Evolutionary conservation across 805 yeast genomes (phyloP).

Genomic region (Lipomyces japonicus): DNA sequence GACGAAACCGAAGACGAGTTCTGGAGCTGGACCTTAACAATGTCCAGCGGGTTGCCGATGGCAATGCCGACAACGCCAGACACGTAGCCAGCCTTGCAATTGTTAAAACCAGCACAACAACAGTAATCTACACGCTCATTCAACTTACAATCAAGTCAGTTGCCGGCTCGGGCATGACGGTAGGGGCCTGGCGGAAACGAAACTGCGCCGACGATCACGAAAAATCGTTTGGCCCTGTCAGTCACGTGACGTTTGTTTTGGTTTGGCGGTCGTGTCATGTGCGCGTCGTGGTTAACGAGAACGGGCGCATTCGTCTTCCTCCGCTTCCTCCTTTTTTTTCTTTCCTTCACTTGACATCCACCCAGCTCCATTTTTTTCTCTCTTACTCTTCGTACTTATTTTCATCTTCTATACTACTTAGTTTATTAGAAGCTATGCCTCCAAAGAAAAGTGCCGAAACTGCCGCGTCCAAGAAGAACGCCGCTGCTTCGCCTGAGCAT

Average conservation of each 20-base stretch:
- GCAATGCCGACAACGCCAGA: slow-evolving; percentile 32
- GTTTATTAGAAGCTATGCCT: slow-evolving; percentile 18
- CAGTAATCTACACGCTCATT: neutral
- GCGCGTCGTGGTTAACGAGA: neutral
- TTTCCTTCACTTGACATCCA: slow-evolving; percentile 1
- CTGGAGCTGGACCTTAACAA: slow-evolving; percentile 31
- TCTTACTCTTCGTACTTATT: neutral
- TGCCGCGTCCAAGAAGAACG: slow-evolving; percentile 30
- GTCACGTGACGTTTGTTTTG: neutral
- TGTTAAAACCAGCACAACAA: neutral
- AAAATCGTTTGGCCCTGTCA: neutral
- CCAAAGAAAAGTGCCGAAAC: slow-evolving; percentile 29
- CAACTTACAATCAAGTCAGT: slow-evolving; percentile 15
- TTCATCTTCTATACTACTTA: too few species aligned
- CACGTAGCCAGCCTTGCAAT: slow-evolving; percentile 30
- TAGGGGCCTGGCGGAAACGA: neutral
- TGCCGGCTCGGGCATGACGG: slow-evolving; percentile 10
- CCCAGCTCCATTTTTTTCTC: neutral
- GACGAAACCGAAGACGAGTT: slow-evolving; percentile 3
- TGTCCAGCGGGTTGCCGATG: slow-evolving; percentile 32
- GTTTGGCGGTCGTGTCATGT: neutral
- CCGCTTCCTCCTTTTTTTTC: slow-evolving; percentile 6
- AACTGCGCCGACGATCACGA: neutral
- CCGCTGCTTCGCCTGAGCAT: slow-evolving; percentile 32
- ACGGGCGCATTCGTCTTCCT: slow-evolving; percentile 7